phyloP scores from a whole-genome alignment of 2,329 filamentous ascomycete species.

The Diaporthe citriasiana region DNA sequence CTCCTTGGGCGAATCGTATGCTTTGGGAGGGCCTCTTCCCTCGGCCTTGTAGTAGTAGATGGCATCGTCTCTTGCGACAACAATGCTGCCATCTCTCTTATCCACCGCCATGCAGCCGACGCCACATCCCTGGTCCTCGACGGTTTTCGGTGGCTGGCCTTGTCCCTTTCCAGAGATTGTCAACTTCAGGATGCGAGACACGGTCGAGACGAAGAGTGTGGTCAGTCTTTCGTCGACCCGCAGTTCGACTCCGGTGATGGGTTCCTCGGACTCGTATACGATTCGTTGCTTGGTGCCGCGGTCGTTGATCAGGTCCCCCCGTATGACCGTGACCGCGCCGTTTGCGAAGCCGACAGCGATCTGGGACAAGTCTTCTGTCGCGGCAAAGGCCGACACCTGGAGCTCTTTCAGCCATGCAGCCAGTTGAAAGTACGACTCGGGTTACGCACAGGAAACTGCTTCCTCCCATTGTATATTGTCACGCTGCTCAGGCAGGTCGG shows the following conservation, averaged over 20 bases:
- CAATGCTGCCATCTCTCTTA: slow-evolving; percentile 82
- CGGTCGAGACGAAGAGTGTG: slow-evolving; percentile 93
- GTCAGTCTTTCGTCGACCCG: slow-evolving; percentile 72
- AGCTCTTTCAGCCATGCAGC: slow-evolving; percentile 5
- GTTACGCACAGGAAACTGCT: slow-evolving; percentile 79
- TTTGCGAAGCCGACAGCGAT: slow-evolving; percentile 97
- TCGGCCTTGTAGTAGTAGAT: slow-evolving; percentile 93
- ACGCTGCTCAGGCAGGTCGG: slow-evolving; percentile 91
- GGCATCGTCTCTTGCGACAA: slow-evolving; percentile 95
- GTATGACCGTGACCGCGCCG: slow-evolving; percentile 91
- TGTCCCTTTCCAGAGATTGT: slow-evolving; percentile 90
- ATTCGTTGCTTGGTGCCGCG: slow-evolving; percentile 93
- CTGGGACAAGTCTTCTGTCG: slow-evolving; percentile 89
- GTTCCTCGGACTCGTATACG: slow-evolving; percentile 96
- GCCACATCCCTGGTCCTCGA: slow-evolving; percentile 91
- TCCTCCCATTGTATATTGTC: slow-evolving; percentile 88
- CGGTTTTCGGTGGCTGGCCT: slow-evolving; percentile 86
- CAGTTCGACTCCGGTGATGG: slow-evolving; percentile 91
- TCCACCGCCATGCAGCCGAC: slow-evolving; percentile 97
- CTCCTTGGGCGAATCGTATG: slow-evolving; percentile 92
- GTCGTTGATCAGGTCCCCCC: slow-evolving; percentile 95
- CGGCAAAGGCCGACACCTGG: slow-evolving; percentile 88
- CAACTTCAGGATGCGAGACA: slow-evolving; percentile 86
- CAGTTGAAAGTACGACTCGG: neutral
- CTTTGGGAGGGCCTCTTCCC: slow-evolving; percentile 87